Evolutionary conservation across 495 filamentous ascomycete species (phyloP).

Genomic region (Parmelia sp.): DNA sequence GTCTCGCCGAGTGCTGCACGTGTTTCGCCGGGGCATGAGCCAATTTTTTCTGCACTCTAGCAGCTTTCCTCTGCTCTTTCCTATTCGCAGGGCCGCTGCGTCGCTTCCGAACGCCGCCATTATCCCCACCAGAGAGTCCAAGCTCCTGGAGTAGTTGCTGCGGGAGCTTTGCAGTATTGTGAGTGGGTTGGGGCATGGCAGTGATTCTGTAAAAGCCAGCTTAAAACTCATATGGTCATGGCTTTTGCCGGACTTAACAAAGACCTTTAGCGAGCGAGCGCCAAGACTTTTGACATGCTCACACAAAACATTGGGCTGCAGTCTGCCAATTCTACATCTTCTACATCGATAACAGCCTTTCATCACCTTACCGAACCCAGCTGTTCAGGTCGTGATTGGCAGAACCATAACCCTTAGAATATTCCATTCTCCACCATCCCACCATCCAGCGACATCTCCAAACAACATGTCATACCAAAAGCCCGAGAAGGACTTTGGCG

Average conservation of each 20-base stretch:
- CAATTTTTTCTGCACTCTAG: slow-evolving; percentile 50
- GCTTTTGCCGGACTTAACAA: neutral
- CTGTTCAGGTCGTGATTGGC: slow-evolving; percentile 58
- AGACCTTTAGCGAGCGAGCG: slow-evolving; percentile 20
- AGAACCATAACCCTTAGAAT: slow-evolving; percentile 25
- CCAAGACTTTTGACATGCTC: slow-evolving; percentile 29
- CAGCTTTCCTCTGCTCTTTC: slow-evolving; percentile 57
- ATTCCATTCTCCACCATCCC: slow-evolving; percentile 1
- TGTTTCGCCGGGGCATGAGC: slow-evolving; percentile 27
- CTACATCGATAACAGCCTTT: slow-evolving; percentile 44
- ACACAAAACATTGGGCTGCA: slow-evolving; percentile 19
- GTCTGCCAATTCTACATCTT: slow-evolving; percentile 19
- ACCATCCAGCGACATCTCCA: slow-evolving; percentile 15
- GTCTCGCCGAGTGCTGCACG: slow-evolving; percentile 2
- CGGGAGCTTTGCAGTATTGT: slow-evolving; percentile 60
- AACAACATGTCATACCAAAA: slow-evolving; percentile 92
- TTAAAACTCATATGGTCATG: neutral
- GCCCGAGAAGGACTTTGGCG: slow-evolving; percentile 83
- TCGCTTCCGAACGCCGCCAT: slow-evolving; percentile 37
- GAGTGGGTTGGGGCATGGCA: slow-evolving; percentile 38
- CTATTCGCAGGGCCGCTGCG: slow-evolving; percentile 40
- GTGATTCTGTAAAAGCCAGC: neutral
- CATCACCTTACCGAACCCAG: slow-evolving; percentile 78
- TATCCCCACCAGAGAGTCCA: slow-evolving; percentile 37
- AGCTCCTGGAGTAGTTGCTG: slow-evolving; percentile 53